Evolutionary conservation across 1,284 basidiomycete species (phyloP).

Genomic region (Naganishia sp.): DNA sequence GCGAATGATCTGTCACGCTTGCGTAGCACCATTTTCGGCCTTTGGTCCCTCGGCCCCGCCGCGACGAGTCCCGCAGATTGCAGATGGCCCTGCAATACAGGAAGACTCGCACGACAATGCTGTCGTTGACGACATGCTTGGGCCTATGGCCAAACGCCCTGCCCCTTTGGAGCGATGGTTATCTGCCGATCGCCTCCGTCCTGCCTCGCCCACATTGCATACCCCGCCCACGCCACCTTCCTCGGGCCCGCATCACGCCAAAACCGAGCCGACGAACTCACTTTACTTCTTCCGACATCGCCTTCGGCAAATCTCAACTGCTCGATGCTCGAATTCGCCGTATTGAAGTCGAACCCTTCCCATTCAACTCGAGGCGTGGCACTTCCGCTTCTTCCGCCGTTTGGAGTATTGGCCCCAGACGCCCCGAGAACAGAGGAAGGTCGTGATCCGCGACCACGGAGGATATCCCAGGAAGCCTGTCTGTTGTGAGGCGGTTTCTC

Average conservation of each 20-base stretch:
- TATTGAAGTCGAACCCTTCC: constrained; percentile 49
- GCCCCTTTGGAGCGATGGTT: too few relatives aligned
- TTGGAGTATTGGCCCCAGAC: neutral
- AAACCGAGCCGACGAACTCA: constrained; percentile 30
- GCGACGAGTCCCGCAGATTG: too few relatives aligned
- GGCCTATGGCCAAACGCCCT: too few relatives aligned
- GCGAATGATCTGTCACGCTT: neutral
- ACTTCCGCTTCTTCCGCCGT: constrained; percentile 22
- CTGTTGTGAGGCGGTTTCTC: constrained; percentile 10
- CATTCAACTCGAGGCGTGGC: constrained; percentile 42
- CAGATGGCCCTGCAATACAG: too few relatives aligned
- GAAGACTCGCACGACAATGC: too few relatives aligned
- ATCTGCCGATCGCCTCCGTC: too few relatives aligned
- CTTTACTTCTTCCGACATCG: constrained; percentile 53
- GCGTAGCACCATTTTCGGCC: too few relatives aligned
- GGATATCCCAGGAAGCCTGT: constrained; percentile 7
- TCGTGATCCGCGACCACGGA: constrained; percentile 19
- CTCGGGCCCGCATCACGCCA: constrained; percentile 7
- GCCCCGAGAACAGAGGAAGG: constrained; percentile 22
- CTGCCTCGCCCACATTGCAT: too few relatives aligned
- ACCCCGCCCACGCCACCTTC: neutral
- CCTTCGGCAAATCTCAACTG: constrained; percentile 53
- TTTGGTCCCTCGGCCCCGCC: too few relatives aligned
- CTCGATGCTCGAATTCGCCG: constrained; percentile 47
- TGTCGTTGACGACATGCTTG: too few relatives aligned